Percentiles rank a stretch among this genome's conserved stretches.
Evolutionary conservation across 805 yeast species (phyloP).

Genomic region (Saccharomycopsis sp.): DNA sequence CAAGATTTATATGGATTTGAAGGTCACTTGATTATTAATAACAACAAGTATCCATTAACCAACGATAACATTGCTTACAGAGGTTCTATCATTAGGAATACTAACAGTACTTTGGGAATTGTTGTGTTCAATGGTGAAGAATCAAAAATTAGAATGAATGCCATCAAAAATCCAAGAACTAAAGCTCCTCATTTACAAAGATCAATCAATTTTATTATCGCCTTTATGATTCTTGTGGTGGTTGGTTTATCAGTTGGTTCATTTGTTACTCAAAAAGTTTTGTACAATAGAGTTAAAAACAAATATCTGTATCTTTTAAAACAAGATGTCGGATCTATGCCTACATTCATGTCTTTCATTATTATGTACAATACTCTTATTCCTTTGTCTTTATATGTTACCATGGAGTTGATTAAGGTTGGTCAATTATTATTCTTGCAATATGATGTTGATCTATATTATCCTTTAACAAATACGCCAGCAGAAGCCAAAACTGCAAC

Average conservation of each 20-base stretch:
- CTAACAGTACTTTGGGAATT: slow-evolving; percentile 61
- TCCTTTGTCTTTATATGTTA: slow-evolving; percentile 88
- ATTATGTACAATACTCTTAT: slow-evolving; percentile 96
- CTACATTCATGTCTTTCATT: slow-evolving; percentile 89
- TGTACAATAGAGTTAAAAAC: slow-evolving; percentile 28
- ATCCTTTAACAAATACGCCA: slow-evolving; percentile 72
- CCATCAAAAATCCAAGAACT: slow-evolving; percentile 76
- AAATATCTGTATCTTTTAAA: slow-evolving; percentile 64
- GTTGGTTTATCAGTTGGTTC: slow-evolving; percentile 65
- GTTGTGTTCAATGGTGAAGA: slow-evolving; percentile 94
- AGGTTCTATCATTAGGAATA: slow-evolving; percentile 84
- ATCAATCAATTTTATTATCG: slow-evolving; percentile 71
- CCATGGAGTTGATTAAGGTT: slow-evolving; percentile 91
- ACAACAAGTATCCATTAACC: slow-evolving; percentile 47
- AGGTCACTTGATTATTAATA: slow-evolving; percentile 45
- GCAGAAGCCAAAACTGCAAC: slow-evolving; percentile 95
- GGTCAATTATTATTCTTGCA: slow-evolving; percentile 75
- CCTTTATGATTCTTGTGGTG: slow-evolving; percentile 82
- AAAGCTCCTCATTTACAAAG: slow-evolving; percentile 89
- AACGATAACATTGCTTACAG: slow-evolving; percentile 81
- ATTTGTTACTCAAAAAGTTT: slow-evolving; percentile 63
- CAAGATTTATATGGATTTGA: slow-evolving; percentile 84
- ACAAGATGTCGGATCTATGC: slow-evolving; percentile 73
- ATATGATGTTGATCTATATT: slow-evolving; percentile 92
- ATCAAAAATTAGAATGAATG: slow-evolving; percentile 91